Evolutionary conservation across 2,329 filamentous ascomycete genomes (phyloP), one percentile per base, ranked within the genome.

Genomic region (Fusarium fujikuroi): DNA sequence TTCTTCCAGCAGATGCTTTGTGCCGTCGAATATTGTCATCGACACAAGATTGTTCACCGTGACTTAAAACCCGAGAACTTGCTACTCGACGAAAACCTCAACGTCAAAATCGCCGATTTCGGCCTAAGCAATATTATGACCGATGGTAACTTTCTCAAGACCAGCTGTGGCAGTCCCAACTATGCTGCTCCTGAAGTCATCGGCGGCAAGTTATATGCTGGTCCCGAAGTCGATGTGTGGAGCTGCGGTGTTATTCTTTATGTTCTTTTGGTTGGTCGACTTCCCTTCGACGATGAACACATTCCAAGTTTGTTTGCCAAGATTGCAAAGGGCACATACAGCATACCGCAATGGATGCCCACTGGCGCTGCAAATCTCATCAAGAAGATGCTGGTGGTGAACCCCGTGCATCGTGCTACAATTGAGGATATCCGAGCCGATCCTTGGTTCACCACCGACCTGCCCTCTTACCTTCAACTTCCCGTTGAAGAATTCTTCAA

Each of bases 1-100:
- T 98, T 99, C 86, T 99, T 99, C 83, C 96, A 99, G 83, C 96
- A 99, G 83, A 99, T 99, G 84, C 93, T 99, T 60, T 98, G 96
- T 82, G 96, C 96, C 47, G 96, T 99, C 76, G 96, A 99, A 82
- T 99, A 99, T 85, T 99, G 96, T 80, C 96, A 99, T 84, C 90
- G 96, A 70, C 96, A 99, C 86, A 98, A 98, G 85, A 98, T 99
- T 79, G 96, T 98, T 44, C 96, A 99, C 83, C 92, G 96, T 81
- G 96, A 99, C 82, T 85, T 99, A 71, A 99, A 99, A 83, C 96
- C 96, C 15, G 96, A 99, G 86, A 99, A 99, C 80, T 85, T 99
- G 54, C 89, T 99, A 47, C 91, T 99, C 58, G 96, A 99, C 83
- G 94, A 97, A 74, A 92, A 97, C 67, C 92, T 97, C 80, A 98